Percentiles rank a stretch among this genome's conserved stretches.
phyloP scores from a whole-genome alignment of 768 basidiomycete species.

The Suillus occidentalis region DNA sequence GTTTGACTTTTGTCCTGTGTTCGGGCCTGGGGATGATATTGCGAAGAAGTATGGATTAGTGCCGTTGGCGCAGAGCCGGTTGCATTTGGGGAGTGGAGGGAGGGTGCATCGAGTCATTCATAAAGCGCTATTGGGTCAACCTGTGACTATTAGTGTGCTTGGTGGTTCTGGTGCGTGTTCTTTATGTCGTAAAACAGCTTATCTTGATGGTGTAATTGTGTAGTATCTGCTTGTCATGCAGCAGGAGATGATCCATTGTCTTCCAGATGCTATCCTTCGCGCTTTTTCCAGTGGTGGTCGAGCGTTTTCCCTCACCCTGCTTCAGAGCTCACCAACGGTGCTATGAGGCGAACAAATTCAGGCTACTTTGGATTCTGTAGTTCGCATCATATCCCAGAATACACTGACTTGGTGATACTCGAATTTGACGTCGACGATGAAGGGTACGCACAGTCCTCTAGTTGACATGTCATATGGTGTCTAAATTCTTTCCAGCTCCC shows the following conservation, averaged over 20 bases:
- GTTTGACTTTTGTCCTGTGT: conserved; percentile 89
- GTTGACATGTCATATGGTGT: neutral
- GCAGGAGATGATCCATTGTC: conserved; percentile 90
- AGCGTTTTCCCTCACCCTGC: conserved; percentile 97
- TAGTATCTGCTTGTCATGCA: conserved; percentile 92
- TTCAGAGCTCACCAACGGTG: conserved; percentile 96
- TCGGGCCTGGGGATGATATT: conserved; percentile 79
- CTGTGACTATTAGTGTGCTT: conserved; percentile 86
- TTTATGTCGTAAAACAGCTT: neutral
- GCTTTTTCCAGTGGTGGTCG: conserved; percentile 98
- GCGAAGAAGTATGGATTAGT: conserved; percentile 77
- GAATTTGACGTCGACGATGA: conserved; percentile 93
- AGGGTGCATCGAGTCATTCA: conserved; percentile 81
- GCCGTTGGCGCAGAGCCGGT: conserved; percentile 67
- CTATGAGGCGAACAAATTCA: conserved; percentile 88
- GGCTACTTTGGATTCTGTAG: conserved; percentile 96
- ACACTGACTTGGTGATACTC: conserved; percentile 90
- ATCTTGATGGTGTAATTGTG: neutral
- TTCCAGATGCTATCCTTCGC: conserved; percentile 85
- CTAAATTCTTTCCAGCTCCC: conserved; percentile 48
- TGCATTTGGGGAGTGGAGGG: conserved; percentile 79
- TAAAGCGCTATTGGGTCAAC: conserved; percentile 80
- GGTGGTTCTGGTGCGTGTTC: conserved; percentile 77
- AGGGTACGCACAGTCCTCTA: conserved; percentile 51
- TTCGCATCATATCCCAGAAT: conserved; percentile 89